Conservation (phyloP, 345 rosid species). For the Gossypioides kirkii region DNA sequence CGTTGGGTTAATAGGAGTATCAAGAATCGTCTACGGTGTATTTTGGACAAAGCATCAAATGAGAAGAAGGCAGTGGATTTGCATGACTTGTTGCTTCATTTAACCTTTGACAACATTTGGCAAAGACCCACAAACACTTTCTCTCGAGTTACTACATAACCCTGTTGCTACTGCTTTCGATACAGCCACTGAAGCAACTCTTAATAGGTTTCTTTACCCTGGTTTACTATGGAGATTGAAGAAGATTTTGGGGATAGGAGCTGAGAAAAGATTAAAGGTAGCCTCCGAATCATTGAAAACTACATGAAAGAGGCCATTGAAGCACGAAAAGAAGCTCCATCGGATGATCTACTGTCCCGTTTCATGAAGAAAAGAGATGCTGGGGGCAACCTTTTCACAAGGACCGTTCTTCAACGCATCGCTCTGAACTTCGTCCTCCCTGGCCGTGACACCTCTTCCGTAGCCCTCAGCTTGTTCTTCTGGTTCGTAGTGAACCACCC, state of each 20-base stretch:
- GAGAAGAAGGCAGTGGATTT: slow-evolving; percentile 50
- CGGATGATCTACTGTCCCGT: too few relatives aligned
- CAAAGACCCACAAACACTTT: slow-evolving; percentile 73
- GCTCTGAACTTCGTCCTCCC: too few relatives aligned
- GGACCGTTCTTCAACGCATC: too few relatives aligned
- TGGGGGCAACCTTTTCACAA: too few relatives aligned
- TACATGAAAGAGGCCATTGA: too few relatives aligned
- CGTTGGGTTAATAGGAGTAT: slow-evolving; percentile 88
- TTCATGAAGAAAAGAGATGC: too few relatives aligned
- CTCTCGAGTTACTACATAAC: slow-evolving; percentile 64
- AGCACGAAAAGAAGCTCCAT: too few relatives aligned
- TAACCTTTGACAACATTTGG: slow-evolving; percentile 89
- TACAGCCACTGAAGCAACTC: slow-evolving; percentile 79
- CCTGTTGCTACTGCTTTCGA: slow-evolving; percentile 75
- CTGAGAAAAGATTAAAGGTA: slow-evolving; percentile 47
- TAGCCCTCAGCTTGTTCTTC: too few relatives aligned
- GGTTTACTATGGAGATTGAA: slow-evolving; percentile 60
- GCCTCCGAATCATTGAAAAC: too few relatives aligned
- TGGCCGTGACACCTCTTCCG: too few relatives aligned
- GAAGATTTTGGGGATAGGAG: slow-evolving; percentile 54
- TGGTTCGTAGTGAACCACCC: too few relatives aligned
- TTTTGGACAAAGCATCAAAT: slow-evolving; percentile 48
- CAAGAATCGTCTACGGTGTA: slow-evolving; percentile 69
- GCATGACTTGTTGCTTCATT: slow-evolving; percentile 73
- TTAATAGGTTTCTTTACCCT: slow-evolving; percentile 70